phyloP scores from a whole-genome alignment of 2,329 filamentous ascomycete genomes.

The Cladosporium velox region DNA sequence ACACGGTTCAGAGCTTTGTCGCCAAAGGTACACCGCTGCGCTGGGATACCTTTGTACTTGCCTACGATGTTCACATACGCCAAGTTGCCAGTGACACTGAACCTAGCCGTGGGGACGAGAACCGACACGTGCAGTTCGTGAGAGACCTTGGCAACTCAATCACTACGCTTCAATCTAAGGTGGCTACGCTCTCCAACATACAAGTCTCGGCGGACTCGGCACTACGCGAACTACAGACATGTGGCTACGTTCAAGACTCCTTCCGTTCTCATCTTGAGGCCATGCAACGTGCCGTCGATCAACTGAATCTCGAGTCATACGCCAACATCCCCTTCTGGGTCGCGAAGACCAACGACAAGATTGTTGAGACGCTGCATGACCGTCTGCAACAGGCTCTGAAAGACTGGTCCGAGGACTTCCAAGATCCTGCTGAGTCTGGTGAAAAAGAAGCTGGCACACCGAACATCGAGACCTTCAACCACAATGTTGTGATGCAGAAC shows the following conservation, averaged over 20 bases:
- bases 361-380: constrained; percentile 76
- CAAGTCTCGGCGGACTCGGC: constrained; percentile 81
- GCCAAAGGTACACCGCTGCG: constrained; percentile 84
- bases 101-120: constrained; percentile 41
- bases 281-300: constrained; percentile 91
- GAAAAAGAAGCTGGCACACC: constrained; percentile 53
- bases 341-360: constrained; percentile 77
- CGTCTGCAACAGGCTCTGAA: constrained; percentile 82
- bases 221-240: constrained; percentile 78
- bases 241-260: constrained; percentile 75
- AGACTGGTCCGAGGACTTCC: constrained; percentile 88
- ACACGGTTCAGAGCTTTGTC: constrained; percentile 82
- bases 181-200: constrained; percentile 73
- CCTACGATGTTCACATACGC: constrained; percentile 85
- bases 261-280: constrained; percentile 80
- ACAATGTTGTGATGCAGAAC: constrained; percentile 96
- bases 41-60: constrained; percentile 98
- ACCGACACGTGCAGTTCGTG: constrained; percentile 84
- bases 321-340: constrained; percentile 93
- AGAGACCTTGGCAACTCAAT: constrained; percentile 88
- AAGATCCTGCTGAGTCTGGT: constrained; percentile 44
- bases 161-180: constrained; percentile 85
- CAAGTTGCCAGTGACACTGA: constrained; percentile 60
- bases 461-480: constrained; percentile 70
- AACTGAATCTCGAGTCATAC: constrained; percentile 94